Evolutionary conservation across 2,329 filamentous ascomycete genomes (phyloP).

Genomic region (Corinectria fuckeliana): DNA sequence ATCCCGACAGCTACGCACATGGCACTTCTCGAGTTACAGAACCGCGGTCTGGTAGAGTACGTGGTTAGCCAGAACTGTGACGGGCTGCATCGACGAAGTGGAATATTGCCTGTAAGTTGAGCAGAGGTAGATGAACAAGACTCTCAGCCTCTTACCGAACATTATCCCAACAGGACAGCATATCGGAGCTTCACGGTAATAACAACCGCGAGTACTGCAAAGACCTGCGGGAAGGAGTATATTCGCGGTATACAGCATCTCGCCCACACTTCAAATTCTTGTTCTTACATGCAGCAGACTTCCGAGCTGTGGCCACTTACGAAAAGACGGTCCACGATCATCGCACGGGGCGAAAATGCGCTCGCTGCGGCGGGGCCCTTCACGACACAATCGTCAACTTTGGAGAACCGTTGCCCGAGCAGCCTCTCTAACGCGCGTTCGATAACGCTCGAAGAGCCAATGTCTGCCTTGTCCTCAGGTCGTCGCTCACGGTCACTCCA

Average conservation of each 20-base stretch:
- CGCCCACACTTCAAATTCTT: accelerated
- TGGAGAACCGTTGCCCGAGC: slow-evolving; percentile 45
- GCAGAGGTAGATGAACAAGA: accelerated
- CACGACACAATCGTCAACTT: slow-evolving; percentile 56
- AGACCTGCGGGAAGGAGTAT: slow-evolving; percentile 53
- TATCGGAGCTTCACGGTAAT: slow-evolving; percentile 56
- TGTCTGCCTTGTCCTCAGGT: slow-evolving; percentile 54
- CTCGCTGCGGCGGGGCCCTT: slow-evolving; percentile 45
- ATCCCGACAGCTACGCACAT: slow-evolving; percentile 54
- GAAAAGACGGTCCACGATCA: slow-evolving; percentile 52
- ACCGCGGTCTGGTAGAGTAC: slow-evolving; percentile 49
- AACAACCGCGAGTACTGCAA: slow-evolving; percentile 54
- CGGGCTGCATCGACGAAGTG: slow-evolving; percentile 52
- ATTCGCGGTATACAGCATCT: slow-evolving; percentile 44
- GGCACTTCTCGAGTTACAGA: slow-evolving; percentile 53
- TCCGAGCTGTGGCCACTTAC: slow-evolving; percentile 52
- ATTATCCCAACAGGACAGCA: slow-evolving; percentile 41
- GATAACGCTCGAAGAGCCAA: slow-evolving; percentile 50
- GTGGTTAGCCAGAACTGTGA: slow-evolving; percentile 50
- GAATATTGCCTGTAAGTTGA: slow-evolving; percentile 49
- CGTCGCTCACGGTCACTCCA: slow-evolving; percentile 52
- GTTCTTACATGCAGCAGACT: slow-evolving; percentile 41
- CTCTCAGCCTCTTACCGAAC: not conserved
- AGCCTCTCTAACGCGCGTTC: slow-evolving; percentile 42
- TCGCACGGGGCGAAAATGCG: slow-evolving; percentile 54